Evolutionary conservation across 1,139 yeast species (phyloP).

Genomic region (Diutina mesorugosa): DNA sequence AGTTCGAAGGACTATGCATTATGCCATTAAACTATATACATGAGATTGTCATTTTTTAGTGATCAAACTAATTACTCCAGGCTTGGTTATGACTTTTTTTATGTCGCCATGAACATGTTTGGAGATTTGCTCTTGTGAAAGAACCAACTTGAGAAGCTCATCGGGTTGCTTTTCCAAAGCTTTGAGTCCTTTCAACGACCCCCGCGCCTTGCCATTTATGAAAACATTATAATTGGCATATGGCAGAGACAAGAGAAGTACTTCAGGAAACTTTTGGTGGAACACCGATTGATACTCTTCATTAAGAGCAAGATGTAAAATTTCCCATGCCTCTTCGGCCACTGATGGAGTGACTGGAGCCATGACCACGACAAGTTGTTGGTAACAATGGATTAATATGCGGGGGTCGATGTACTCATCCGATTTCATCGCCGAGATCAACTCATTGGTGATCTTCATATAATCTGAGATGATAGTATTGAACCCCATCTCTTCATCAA

Average conservation of each 20-base stretch:
- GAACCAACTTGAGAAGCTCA: constrained; percentile 9
- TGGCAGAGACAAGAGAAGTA: constrained; percentile 23
- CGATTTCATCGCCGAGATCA: constrained; percentile 26
- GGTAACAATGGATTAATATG: constrained; percentile 26
- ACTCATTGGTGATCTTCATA: constrained; percentile 66
- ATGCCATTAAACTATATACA: neutral
- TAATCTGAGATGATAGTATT: constrained; percentile 83
- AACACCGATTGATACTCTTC: constrained; percentile 40
- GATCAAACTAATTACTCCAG: constrained; percentile 7
- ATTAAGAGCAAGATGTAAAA: constrained; percentile 18
- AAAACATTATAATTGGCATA: constrained; percentile 36
- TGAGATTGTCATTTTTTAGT: neutral
- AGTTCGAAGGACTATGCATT: too few relatives aligned
- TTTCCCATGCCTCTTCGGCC: constrained; percentile 76
- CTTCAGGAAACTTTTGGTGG: constrained; percentile 38
- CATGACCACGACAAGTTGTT: constrained; percentile 42
- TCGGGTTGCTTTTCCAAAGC: constrained; percentile 16
- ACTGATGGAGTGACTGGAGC: constrained; percentile 72
- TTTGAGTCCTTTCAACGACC: constrained; percentile 21
- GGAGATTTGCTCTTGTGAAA: constrained; percentile 4
- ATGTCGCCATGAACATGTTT: constrained; percentile 5
- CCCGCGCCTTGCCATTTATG: constrained; percentile 44
- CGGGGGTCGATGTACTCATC: constrained; percentile 13
- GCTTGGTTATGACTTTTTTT: constrained; percentile 8
- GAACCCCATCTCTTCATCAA: constrained; percentile 46